Percentiles rank a stretch among this genome's conserved stretches.
phyloP scores from a whole-genome alignment of 116 monocot genomes.

The Zostera marina region DNA sequence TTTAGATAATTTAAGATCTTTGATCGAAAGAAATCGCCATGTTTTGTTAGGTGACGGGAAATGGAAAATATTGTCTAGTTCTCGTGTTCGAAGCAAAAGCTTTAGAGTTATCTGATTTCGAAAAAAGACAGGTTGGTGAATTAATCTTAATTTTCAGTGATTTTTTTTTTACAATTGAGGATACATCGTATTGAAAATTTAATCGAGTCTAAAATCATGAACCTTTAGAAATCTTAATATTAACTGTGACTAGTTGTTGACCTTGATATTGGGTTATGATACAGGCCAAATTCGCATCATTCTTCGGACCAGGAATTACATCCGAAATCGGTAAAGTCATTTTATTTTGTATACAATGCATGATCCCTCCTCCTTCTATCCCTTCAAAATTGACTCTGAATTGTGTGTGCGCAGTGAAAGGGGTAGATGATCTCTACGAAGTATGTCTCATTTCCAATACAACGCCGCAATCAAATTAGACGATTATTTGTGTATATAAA shows the following conservation, averaged over 20 bases:
- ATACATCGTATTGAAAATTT: not conserved
- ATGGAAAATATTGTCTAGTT: constrained; percentile 73
- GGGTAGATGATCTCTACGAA: too few relatives aligned
- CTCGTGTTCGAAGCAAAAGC: constrained; percentile 90
- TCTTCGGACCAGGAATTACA: constrained; percentile 85
- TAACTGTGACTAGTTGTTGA: not conserved
- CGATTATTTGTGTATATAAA: too few relatives aligned
- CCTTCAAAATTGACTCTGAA: too few relatives aligned
- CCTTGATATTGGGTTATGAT: not conserved
- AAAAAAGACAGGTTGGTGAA: constrained; percentile 66
- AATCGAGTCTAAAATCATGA: not conserved
- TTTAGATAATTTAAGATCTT: not conserved
- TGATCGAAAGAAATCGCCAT: not conserved
- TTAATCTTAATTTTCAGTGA: not conserved
- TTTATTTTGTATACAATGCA: too few relatives aligned
- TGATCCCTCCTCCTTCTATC: too few relatives aligned
- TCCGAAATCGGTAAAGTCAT: constrained; percentile 51
- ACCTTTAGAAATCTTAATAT: not conserved
- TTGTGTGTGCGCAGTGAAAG: too few relatives aligned
- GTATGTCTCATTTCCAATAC: too few relatives aligned
- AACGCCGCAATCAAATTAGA: too few relatives aligned
- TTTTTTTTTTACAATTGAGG: not conserved
- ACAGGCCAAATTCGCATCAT: constrained; percentile 91
- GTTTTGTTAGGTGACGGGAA: constrained; percentile 47
- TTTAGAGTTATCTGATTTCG: constrained; percentile 72